Conservation (phyloP, 176 grass and related monocot species). For the Oryza punctata region DNA sequence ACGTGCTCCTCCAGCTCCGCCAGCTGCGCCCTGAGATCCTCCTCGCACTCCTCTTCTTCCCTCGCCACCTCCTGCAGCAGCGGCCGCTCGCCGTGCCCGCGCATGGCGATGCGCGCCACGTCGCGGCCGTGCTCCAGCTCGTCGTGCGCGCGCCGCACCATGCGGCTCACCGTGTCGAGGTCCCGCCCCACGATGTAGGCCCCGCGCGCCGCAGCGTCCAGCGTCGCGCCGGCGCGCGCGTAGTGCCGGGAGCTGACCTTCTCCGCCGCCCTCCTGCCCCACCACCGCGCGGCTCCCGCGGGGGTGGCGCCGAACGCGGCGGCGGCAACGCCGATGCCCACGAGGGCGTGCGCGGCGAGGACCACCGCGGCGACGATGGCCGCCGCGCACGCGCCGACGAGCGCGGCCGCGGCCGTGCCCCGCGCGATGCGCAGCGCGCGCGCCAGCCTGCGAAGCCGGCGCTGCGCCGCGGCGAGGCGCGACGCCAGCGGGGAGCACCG, state of each 20-base stretch:
- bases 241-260: not conserved
- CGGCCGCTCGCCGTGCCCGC: conserved; percentile 33
- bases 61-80: conserved; percentile 56
- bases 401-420: conserved; percentile 31
- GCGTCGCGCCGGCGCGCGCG: conserved; percentile 24
- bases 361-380: conserved; percentile 37
- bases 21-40: conserved; percentile 59
- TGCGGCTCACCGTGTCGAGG: conserved; percentile 81
- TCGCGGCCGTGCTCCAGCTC: conserved; percentile 89
- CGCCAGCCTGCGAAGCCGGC: conserved; percentile 32
- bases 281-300: not conserved
- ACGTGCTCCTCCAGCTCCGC: conserved; percentile 91
- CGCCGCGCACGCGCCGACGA: conserved; percentile 40
- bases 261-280: conserved; percentile 1
- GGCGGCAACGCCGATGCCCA: conserved; percentile 42
- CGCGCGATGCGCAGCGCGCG: conserved; percentile 16
- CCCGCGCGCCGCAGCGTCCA: conserved; percentile 78
- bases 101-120: conserved; percentile 63
- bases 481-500: conserved; percentile 46
- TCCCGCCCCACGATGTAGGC: conserved; percentile 84
- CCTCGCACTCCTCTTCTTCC: conserved; percentile 58
- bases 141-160: conserved; percentile 76
- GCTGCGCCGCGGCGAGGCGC: conserved; percentile 37
- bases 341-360: conserved; percentile 45
- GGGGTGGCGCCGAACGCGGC: not conserved